phyloP scores from a whole-genome alignment of 352 stramenopile species.

The Pythium dissimile region DNA sequence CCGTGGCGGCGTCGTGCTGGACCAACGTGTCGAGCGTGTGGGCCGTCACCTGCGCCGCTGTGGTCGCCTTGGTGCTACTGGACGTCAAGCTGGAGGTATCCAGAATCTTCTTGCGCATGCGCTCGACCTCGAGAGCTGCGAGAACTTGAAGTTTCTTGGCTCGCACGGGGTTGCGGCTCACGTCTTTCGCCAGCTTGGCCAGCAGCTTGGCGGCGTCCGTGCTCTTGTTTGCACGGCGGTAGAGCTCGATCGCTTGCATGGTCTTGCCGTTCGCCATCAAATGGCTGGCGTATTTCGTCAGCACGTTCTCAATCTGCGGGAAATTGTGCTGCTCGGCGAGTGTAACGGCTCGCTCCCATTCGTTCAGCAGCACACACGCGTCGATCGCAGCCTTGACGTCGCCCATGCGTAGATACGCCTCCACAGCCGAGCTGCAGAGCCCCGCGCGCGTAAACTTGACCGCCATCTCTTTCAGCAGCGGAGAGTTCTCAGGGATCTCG shows the following conservation, averaged over 20 bases:
- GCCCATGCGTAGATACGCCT: conserved; percentile 87
- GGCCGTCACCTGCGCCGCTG: conserved; percentile 77
- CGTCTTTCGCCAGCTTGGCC: conserved; percentile 80
- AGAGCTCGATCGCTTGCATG: conserved; percentile 90
- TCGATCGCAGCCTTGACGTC: conserved; percentile 93
- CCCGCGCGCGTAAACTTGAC: conserved; percentile 87
- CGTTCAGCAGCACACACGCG: conserved; percentile 90
- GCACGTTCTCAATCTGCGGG: conserved; percentile 91
- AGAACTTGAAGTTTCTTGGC: conserved; percentile 94
- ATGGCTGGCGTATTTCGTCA: conserved; percentile 88
- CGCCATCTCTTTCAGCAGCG: conserved; percentile 82
- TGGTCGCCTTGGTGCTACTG: conserved; percentile 52
- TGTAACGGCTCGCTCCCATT: conserved; percentile 89
- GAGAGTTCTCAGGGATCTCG: conserved; percentile 79
- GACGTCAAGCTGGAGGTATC: conserved; percentile 56
- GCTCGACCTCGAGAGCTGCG: conserved; percentile 92
- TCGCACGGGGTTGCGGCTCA: conserved; percentile 76
- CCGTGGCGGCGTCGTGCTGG: conserved; percentile 78
- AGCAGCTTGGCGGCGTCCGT: conserved; percentile 91
- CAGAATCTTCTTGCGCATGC: conserved; percentile 89
- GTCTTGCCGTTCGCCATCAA: conserved; percentile 85
- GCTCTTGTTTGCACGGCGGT: conserved; percentile 90
- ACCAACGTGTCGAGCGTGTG: conserved; percentile 92
- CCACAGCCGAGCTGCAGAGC: conserved; percentile 75
- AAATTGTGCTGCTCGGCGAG: conserved; percentile 92